Conservation (phyloP, 345 rosid species). For the Noccaea bulbosa region DNA sequence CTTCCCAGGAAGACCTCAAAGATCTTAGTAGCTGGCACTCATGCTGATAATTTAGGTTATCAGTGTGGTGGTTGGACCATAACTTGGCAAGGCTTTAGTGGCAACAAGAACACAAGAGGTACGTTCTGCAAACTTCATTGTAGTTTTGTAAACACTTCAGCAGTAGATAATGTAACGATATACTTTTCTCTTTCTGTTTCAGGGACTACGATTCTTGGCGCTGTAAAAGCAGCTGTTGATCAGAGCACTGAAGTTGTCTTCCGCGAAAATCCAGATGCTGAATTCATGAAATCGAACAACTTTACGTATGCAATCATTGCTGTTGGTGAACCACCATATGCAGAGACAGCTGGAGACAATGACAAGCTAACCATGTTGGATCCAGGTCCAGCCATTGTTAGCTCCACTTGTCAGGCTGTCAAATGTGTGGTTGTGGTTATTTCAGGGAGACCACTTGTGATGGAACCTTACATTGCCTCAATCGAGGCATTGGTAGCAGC, state of each 20-base stretch:
- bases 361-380: slow-evolving; percentile 65
- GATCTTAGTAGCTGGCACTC: slow-evolving; percentile 87
- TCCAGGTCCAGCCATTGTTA: slow-evolving; percentile 66
- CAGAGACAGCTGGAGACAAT: slow-evolving; percentile 84
- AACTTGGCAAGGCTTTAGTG: slow-evolving; percentile 80
- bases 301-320: slow-evolving; percentile 79
- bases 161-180: neutral
- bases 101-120: slow-evolving; percentile 78
- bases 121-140: slow-evolving; percentile 28
- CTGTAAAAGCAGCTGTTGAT: slow-evolving; percentile 70
- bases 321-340: slow-evolving; percentile 85
- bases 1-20: slow-evolving; percentile 76
- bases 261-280: slow-evolving; percentile 63
- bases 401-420: slow-evolving; percentile 63
- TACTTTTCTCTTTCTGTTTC: slow-evolving; percentile 16
- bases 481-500: slow-evolving; percentile 86
- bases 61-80: slow-evolving; percentile 99
- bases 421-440: slow-evolving; percentile 78
- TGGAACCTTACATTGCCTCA: slow-evolving; percentile 68
- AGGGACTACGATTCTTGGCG: slow-evolving; percentile 89
- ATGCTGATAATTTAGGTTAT: slow-evolving; percentile 92
- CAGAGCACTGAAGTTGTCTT: slow-evolving; percentile 66
- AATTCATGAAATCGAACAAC: slow-evolving; percentile 67
- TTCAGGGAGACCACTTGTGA: slow-evolving; percentile 87
- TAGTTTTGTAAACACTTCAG: too few relatives aligned